Evolutionary conservation across 495 filamentous ascomycete species (phyloP).

Genomic region (Penicillium subrubescens): DNA sequence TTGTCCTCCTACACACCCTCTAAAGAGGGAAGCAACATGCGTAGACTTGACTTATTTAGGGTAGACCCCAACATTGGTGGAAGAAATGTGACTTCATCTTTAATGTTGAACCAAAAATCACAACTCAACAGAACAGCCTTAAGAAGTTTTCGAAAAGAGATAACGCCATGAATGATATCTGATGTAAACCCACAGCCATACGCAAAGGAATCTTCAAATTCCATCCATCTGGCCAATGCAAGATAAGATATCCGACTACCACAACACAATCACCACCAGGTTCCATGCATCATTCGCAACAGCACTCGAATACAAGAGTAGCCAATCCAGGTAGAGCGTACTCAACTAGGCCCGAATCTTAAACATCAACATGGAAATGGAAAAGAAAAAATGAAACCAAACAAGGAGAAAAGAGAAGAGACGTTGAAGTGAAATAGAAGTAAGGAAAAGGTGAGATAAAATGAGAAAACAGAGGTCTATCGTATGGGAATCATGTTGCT

Average conservation of each 20-base stretch:
- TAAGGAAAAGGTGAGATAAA: neutral
- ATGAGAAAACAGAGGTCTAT: slow-evolving; percentile 7
- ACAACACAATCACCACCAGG: neutral
- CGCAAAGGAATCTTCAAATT: neutral
- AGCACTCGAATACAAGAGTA: neutral
- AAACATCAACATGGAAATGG: neutral
- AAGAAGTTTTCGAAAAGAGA: no score
- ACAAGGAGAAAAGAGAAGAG: neutral
- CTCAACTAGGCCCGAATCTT: neutral
- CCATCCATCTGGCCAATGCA: neutral
- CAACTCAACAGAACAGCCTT: no score
- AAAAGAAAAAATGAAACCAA: neutral
- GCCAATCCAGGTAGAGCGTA: neutral
- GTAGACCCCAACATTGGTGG: no score
- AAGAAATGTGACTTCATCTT: neutral
- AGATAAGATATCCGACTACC: neutral
- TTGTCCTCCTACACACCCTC: no score
- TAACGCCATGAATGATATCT: slow-evolving; percentile 4
- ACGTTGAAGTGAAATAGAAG: neutral
- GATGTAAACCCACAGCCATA: neutral
- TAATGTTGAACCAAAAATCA: neutral
- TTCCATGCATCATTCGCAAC: neutral
- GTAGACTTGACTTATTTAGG: no score
- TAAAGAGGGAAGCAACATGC: no score
- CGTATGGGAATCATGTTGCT: slow-evolving; percentile 18